phyloP scores from a whole-genome alignment of 441 rosid genomes.

The Adansonia madagascariensis region DNA sequence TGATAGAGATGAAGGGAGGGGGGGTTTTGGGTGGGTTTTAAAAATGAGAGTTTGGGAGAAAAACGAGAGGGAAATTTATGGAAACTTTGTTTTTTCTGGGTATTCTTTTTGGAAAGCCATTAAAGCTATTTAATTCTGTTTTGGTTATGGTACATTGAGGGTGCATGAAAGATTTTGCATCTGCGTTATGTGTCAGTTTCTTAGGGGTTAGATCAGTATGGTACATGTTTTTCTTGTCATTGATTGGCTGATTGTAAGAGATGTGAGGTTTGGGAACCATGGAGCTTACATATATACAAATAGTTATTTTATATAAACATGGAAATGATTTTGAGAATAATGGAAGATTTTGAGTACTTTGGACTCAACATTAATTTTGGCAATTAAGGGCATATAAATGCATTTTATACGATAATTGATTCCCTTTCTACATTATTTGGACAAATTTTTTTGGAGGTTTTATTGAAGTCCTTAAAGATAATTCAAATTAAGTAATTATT shows the following conservation, averaged over 20 bases:
- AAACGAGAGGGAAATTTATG: constrained; percentile 36
- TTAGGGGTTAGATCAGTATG: neutral
- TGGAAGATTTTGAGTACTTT: constrained; percentile 13
- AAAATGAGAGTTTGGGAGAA: neutral
- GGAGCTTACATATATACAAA: neutral
- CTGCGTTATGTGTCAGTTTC: constrained; percentile 2
- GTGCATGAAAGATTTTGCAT: neutral
- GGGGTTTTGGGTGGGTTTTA: constrained; percentile 8
- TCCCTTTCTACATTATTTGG: neutral
- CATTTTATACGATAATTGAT: neutral
- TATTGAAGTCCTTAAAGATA: too few relatives aligned
- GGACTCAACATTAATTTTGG: constrained; percentile 11
- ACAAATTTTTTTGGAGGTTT: too few relatives aligned
- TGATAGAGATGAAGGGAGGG: neutral
- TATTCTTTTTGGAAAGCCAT: constrained; percentile 3
- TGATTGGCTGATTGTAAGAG: neutral
- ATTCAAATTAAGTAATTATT: too few relatives aligned
- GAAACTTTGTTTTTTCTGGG: constrained; percentile 12
- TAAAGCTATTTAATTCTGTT: neutral
- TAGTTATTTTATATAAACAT: neutral
- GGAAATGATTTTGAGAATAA: constrained; percentile 19
- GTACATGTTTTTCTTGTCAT: neutral
- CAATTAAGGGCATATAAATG: constrained; percentile 5
- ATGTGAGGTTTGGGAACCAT: neutral
- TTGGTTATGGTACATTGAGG: constrained; percentile 1